These are phyloP conservation scores for Bacidia gigantensis DNA, from an alignment of 495 filamentous ascomycete genomes.

Conservation along the genomic window DNA sequence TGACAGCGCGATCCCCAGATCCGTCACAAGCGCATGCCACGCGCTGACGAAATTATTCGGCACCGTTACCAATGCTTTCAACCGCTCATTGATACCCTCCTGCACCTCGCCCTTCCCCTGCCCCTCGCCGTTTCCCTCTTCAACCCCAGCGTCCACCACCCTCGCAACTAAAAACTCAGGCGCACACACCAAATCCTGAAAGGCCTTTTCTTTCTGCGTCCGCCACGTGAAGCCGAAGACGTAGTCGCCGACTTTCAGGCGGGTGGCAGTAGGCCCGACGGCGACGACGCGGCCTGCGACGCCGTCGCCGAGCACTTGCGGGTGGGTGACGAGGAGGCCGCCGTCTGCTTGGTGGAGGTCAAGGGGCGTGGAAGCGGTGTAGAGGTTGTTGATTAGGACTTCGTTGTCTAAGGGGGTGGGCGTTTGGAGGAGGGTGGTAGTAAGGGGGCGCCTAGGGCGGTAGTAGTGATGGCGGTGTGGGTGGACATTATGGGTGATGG, in stretches of 20 bases:
- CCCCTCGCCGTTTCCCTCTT: constrained; percentile 3
- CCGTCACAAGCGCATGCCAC: constrained; percentile 31
- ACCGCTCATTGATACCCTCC: neutral
- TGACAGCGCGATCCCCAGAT: constrained; percentile 31
- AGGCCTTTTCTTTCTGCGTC: constrained; percentile 24
- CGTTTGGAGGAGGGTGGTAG: constrained; percentile 25
- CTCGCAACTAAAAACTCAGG: constrained; percentile 20
- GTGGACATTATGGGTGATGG: constrained; percentile 15
- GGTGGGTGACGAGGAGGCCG: constrained; percentile 28
- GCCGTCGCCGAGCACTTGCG: constrained; percentile 27
- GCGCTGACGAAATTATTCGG: constrained; percentile 40
- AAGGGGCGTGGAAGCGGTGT: constrained; percentile 39
- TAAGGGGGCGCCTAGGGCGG: constrained; percentile 22
- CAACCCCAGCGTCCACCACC: constrained; percentile 12
- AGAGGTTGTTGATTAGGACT: constrained; percentile 29
- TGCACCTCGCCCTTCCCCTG: constrained; percentile 7
- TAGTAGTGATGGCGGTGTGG: constrained; percentile 30
- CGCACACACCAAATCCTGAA: constrained; percentile 32
- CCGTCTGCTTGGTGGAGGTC: constrained; percentile 42
- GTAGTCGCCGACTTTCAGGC: constrained; percentile 27
- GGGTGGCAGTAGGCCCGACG: constrained; percentile 25
- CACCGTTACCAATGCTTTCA: constrained; percentile 34
- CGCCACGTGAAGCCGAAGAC: constrained; percentile 38
- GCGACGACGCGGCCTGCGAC: constrained; percentile 23
- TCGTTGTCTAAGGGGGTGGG: constrained; percentile 25